These are phyloP conservation scores for Pestalotiopsis sp. DNA, from an alignment of 2,329 filamentous ascomycete genomes.

Conservation along the genomic window DNA sequence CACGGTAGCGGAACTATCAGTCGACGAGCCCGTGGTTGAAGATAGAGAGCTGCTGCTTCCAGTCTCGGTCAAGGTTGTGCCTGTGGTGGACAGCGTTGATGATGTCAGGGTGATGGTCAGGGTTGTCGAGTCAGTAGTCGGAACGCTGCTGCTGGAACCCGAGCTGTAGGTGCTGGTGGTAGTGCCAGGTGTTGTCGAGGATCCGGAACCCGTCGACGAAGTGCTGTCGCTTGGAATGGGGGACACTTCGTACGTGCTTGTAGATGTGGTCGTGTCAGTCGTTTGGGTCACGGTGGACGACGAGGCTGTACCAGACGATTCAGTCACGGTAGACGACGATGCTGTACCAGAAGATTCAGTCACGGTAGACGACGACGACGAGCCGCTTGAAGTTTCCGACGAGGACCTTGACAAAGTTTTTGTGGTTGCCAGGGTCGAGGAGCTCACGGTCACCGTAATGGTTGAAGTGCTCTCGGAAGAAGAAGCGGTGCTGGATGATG, in stretches of 20 bases:
- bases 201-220: background rate
- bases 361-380: background rate
- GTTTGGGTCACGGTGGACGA: background rate
- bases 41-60: background rate
- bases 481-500: background rate
- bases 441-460: background rate
- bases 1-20: background rate
- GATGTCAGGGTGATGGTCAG: slow-evolving; percentile 1
- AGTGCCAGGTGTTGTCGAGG: background rate
- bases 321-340: background rate
- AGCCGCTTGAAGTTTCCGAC: background rate
- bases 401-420: background rate
- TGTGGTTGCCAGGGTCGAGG: slow-evolving; percentile 3
- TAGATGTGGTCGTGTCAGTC: background rate
- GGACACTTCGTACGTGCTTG: background rate
- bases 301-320: background rate
- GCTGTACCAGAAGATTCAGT: background rate
- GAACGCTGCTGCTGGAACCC: background rate
- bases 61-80: background rate
- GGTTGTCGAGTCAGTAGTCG: background rate
- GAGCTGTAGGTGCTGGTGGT: background rate
- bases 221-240: background rate
- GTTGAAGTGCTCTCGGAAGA: background rate
- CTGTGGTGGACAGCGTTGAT: background rate
- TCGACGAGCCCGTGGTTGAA: background rate